Evolutionary conservation across 1,139 yeast species (phyloP).

Genomic region (Blastobotrys apis): DNA sequence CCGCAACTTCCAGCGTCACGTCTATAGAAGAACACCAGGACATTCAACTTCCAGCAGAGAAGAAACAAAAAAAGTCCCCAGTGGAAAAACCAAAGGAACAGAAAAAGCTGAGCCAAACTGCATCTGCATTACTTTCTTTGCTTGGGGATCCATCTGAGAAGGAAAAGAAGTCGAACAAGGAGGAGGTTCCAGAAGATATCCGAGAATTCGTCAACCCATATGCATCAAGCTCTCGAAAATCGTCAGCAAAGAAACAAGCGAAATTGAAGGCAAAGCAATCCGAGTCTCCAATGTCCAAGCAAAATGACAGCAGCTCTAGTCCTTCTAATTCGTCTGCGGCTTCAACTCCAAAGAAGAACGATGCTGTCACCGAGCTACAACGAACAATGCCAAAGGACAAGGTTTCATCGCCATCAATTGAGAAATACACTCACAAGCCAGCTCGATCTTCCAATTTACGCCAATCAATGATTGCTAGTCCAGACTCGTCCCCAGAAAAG

Average conservation of each 20-base stretch:
- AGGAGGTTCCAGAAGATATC: constrained; percentile 18
- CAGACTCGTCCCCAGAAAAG: constrained; percentile 11
- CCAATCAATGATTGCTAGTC: constrained; percentile 24
- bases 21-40: not conserved
- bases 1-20: not conserved
- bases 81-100: constrained; percentile 14
- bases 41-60: not conserved
- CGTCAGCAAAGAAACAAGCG: constrained; percentile 9
- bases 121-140: constrained; percentile 59
- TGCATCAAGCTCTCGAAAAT: constrained; percentile 33
- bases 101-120: constrained; percentile 55
- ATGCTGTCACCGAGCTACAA: constrained; percentile 17
- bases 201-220: constrained; percentile 52
- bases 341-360: constrained; percentile 2
- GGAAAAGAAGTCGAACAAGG: constrained; percentile 18
- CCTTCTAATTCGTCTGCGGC: not conserved
- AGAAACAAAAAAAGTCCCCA: not conserved
- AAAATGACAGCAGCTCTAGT: not conserved
- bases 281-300: not conserved
- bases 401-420: constrained; percentile 1
- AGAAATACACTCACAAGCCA: constrained; percentile 27
- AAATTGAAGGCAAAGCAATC: constrained; percentile 1
- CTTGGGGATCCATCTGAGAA: constrained; percentile 43
- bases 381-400: constrained; percentile 17
- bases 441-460: constrained; percentile 27